Evolutionary conservation across 805 yeast species (phyloP).

Genomic region (Schizosaccharomyces lindneri): DNA sequence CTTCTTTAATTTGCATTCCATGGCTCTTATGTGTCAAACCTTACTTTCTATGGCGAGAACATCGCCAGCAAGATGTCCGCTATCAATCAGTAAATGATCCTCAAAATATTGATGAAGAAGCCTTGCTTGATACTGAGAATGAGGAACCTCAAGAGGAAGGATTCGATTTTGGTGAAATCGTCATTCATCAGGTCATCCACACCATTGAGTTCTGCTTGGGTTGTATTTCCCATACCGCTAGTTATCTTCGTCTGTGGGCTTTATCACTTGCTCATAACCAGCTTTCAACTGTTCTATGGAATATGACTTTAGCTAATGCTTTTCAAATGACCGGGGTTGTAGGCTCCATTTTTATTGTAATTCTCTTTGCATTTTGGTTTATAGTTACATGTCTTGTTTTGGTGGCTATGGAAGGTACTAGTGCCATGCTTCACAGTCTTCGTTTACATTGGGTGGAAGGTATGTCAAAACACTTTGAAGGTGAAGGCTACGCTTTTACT

Average conservation of each 20-base stretch:
- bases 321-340: slow-evolving; percentile 39
- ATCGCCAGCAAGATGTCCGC: slow-evolving; percentile 25
- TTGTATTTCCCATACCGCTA: slow-evolving; percentile 96
- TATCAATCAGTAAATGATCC: slow-evolving; percentile 20
- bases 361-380: slow-evolving; percentile 88
- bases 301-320: slow-evolving; percentile 71
- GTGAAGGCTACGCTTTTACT: slow-evolving; percentile 75
- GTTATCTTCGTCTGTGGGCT: slow-evolving; percentile 91
- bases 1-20: slow-evolving; percentile 81
- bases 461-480: slow-evolving; percentile 93
- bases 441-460: slow-evolving; percentile 98
- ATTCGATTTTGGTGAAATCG: slow-evolving; percentile 69
- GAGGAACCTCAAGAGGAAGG: slow-evolving; percentile 18
- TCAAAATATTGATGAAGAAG: slow-evolving; percentile 15
- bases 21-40: slow-evolving; percentile 77
- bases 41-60: slow-evolving; percentile 33
- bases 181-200: slow-evolving; percentile 92
- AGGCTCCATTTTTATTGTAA: slow-evolving; percentile 52
- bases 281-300: slow-evolving; percentile 82
- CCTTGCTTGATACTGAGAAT: slow-evolving; percentile 10
- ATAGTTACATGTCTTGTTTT: slow-evolving; percentile 68
- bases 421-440: slow-evolving; percentile 95
- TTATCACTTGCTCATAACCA: slow-evolving; percentile 91
- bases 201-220: slow-evolving; percentile 93
- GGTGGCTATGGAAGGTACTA: slow-evolving; percentile 95